Base-by-base conservation (phyloP, 1,284 basidiomycete genomes). In the Rhodotorula sp. region DNA sequence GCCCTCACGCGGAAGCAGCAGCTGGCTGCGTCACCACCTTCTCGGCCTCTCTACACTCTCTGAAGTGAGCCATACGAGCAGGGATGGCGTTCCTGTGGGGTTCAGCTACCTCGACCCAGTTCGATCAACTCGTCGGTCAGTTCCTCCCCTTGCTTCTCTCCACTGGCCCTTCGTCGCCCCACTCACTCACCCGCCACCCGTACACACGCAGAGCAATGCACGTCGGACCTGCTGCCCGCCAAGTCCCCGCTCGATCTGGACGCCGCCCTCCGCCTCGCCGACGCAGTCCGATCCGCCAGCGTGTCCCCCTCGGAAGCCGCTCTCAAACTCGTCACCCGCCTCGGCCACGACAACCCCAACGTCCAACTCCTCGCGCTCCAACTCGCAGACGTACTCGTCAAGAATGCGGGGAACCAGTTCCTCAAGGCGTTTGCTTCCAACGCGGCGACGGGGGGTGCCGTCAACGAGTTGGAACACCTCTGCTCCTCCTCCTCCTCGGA, bases 371-470 rank as follows among this genome's bases (percentile, higher is more conserved):
- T 74, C 54, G 64, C 78, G 18, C 58, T 77, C 51, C 47, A 61
- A 51, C 62, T 98, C 63, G 89, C 92, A 64, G 97, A 99, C 83
- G 87, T 90, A 18, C 97, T 93, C 79, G 88, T 99, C 82, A 99
- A 99, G 89, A 99, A 99, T 79, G 93, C 93, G 16, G 97, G 97
- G 0, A 93, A 97, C 77, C 88, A 89, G 67, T 99, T 99, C 79
- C 84, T 99, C 59, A 82, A 82, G 3, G 92, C 95, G 80, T 83
- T 96, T 62, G 88, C 90, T 7, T 31, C 43, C 2, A 16, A 8
- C 20, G 71, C 62, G 31, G 51, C 80, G 62, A 78, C 80, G 6
- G 47, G 47, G 3, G 69, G 67, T 20, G 78, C 78, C 5, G 92
- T 92, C 20, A 87, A 91, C 71, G 94, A 97, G 80, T 96, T 98